phyloP scores from a whole-genome alignment of 2,329 filamentous ascomycete genomes.

The Pseudogymnoascus destructans region DNA sequence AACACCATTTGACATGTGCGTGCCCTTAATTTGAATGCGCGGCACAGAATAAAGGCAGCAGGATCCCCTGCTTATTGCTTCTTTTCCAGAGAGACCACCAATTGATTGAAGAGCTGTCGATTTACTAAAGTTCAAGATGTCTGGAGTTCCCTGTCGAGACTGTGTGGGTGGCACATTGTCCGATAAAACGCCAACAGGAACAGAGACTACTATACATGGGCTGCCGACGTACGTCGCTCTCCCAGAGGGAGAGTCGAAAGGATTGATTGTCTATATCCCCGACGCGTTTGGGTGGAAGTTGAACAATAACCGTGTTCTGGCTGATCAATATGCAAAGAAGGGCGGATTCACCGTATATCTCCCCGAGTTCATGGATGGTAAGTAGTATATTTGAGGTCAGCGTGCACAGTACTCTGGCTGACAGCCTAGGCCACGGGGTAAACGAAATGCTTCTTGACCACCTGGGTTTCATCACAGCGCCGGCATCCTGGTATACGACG shows the following conservation, averaged over 20 bases:
- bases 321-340: conserved; percentile 35
- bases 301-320: conserved; percentile 35
- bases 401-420: not conserved
- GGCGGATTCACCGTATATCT: conserved; percentile 34
- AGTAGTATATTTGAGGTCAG: not conserved
- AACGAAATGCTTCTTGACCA: conserved; percentile 10
- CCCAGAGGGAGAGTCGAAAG: conserved; percentile 27
- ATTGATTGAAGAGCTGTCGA: not conserved
- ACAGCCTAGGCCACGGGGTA: conserved; percentile 16
- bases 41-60: not conserved
- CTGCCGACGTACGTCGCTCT: conserved; percentile 32
- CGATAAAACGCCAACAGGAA: conserved; percentile 29
- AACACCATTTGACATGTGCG: not conserved
- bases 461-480: conserved; percentile 17
- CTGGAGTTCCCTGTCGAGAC: conserved; percentile 17
- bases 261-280: conserved; percentile 35
- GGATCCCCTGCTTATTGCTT: not conserved
- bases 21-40: not conserved
- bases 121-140: not conserved
- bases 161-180: conserved; percentile 30
- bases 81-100: not conserved
- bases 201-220: conserved; percentile 31
- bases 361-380: conserved; percentile 40
- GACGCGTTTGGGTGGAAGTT: conserved; percentile 40
- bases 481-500: conserved; percentile 17